Evolutionary conservation across 208 protist species (phyloP), one percentile per base, ranked within the genome.

Genomic region (Porcisia deanei): DNA sequence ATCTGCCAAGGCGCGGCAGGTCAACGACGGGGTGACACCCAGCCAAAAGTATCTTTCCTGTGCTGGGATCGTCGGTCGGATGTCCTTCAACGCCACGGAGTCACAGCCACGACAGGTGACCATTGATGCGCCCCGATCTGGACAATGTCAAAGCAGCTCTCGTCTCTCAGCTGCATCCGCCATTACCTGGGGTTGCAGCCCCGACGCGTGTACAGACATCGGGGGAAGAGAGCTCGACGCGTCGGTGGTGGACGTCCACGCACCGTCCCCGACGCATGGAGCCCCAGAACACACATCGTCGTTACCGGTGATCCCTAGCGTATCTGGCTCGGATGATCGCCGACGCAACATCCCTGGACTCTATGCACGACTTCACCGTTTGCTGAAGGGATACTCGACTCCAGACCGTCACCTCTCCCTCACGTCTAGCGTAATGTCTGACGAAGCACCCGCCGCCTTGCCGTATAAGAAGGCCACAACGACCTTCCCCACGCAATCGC

Each of bases 371-470:
- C 71, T 75, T 18, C 20, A 53, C 9, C 58, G 53, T n/a, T 37
- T 75, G 39, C 10, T 75, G 12, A 75, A n/a, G n/a, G 71, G 71
- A 12, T 75, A 75, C 45, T 41, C 25, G 1, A 41, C 25, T 30
- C n/a, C 66, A 52, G 25, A 57, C 30, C 3, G 22, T n/a, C 12
- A 52, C 30, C 12, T 41, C 47, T 2, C 5, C 49, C 16, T 57
- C 14, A 16, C 66, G 10, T n/a, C 7, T 22, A 1, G 1, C 47
- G 66, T n/a, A 9, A 14, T 25, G 16, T 37, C 10, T 10, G 47
- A 20, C 4, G 16, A 52, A 6, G 10, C 47, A 57, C 2, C 66
- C 9, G 16, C 43, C 14, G 16, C 30, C 14, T 22, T 37, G 3
- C 20, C 39, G 6, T 43, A 12, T 30, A 37, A 67, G 18, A 22